A percentile compares a stretch with the other conserved stretches of the same genome.
phyloP scores from a whole-genome alignment of 108 stramenopile species.

The Skeletonema costatum region DNA sequence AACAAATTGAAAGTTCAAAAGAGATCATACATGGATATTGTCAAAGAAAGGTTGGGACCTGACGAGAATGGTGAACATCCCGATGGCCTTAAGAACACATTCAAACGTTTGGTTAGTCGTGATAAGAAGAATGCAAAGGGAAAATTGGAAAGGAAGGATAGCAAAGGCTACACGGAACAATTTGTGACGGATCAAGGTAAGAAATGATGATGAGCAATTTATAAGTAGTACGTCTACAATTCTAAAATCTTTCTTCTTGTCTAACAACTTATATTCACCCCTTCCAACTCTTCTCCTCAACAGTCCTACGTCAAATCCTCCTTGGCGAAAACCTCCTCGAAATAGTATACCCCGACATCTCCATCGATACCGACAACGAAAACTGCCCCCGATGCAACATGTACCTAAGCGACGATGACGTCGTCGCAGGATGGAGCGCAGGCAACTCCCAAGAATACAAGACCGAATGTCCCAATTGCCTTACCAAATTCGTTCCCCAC shows the following conservation, averaged over 20 bases:
- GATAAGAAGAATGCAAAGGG: conserved; percentile 2
- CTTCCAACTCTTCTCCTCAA: conserved; percentile 69
- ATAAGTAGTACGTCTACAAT: not conserved
- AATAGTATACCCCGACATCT: conserved; percentile 70
- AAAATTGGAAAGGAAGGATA: conserved; percentile 30
- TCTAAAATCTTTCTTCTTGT: conserved; percentile 26
- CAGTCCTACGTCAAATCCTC: conserved; percentile 59
- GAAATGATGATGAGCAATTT: conserved; percentile 14
- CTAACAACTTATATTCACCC: conserved; percentile 65
- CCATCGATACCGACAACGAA: conserved; percentile 71
- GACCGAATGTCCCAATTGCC: conserved; percentile 72
- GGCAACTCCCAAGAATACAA: conserved; percentile 71
- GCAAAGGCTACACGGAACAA: conserved; percentile 68
- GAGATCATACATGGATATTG: conserved; percentile 69
- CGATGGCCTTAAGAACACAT: conserved; percentile 40
- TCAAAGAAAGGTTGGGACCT: conserved; percentile 49
- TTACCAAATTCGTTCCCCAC: conserved; percentile 76
- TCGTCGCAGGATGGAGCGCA: conserved; percentile 74
- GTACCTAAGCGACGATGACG: conserved; percentile 58
- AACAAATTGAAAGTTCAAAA: conserved; percentile 69
- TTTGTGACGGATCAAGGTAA: conserved; percentile 64
- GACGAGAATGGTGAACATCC: conserved; percentile 57
- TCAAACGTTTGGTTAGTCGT: conserved; percentile 41
- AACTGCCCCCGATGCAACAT: conserved; percentile 77
- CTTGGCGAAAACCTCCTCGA: conserved; percentile 81